These are phyloP conservation scores for Lactarius evosmus DNA, from an alignment of 768 basidiomycete genomes.

Conservation along the genomic window DNA sequence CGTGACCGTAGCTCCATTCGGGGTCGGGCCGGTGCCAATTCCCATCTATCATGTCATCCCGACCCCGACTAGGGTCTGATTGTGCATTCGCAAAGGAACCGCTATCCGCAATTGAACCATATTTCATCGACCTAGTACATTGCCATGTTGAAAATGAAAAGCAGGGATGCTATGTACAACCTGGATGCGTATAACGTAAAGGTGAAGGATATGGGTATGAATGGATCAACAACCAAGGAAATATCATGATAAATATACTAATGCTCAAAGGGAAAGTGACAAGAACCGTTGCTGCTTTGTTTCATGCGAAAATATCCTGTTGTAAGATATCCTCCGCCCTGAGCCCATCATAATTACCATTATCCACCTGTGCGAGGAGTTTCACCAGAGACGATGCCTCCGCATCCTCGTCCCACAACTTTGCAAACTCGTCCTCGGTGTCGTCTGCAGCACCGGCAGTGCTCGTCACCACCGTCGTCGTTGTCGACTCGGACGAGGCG, in stretches of 20 bases:
- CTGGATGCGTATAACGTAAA: not conserved
- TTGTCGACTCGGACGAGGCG: not conserved
- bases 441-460: not conserved
- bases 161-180: not conserved
- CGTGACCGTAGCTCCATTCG: too few species aligned
- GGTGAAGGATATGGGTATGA: not conserved
- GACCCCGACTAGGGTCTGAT: too few species aligned
- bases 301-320: slow-evolving; percentile 17
- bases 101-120: too few species aligned
- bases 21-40: too few species aligned
- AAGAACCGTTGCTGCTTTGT: not conserved
- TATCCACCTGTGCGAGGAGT: slow-evolving; percentile 5
- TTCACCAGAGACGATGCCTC: slow-evolving; percentile 1
- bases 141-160: not conserved
- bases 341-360: not conserved
- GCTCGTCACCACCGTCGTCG: not conserved
- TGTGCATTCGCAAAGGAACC: too few species aligned
- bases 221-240: not conserved
- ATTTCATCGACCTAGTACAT: too few species aligned
- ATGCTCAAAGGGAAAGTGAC: not conserved
- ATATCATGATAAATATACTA: not conserved
- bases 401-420: slow-evolving; percentile 2
- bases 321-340: slow-evolving; percentile 22
- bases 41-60: too few species aligned
- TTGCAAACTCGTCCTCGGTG: not conserved